Evolutionary conservation across 1,284 basidiomycete species (phyloP), one percentile per base, ranked within the genome.

Genomic region (Cryptococcus sp.): DNA sequence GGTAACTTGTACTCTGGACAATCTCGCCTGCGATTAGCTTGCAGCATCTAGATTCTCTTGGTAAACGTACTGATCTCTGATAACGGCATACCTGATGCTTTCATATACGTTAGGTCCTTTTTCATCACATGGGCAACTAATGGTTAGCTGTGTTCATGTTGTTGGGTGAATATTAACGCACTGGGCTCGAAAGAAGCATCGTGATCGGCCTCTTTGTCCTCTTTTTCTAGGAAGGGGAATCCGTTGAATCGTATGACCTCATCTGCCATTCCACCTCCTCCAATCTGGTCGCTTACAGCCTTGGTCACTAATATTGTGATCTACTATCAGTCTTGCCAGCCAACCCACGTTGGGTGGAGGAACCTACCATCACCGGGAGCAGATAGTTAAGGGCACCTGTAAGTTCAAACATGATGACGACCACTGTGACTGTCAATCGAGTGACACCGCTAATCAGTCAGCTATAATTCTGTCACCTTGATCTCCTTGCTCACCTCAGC

Each of bases 321-420:
- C 91, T 94, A 61, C 11, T n/a, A 45, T 58, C 47, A 56, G 53
- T 45, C 42, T 50, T 3, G 13, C 24, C 7, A 25, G 42, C 45
- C 10, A 16, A 13, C 13, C 23, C 53, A 24, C 21, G 0, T 28
- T 19, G 36, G 5, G 14, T 39, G 36, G 16, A 14, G 24, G 11
- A 50, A 65, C 80, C 66, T 61, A 91, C 91, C 96, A 99, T 99
- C 3, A 92, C 96, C 0, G 96, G 96, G 24, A 99, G 77, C 62
- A 98, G 96, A 73, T 99, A 98, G 11, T 92, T 98, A 63, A 98
- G 75, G 1, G 96, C 94, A 9, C 96, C 96, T 1, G 96, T 99
- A n/a, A 99, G 80, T 70, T 99, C 96, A 72, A 98, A 98, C 93
- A 98, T 98, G 76, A 99, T 97, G 49, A 98, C 96, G 1, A 98